Conservation (phyloP, 768 basidiomycete species). For the Amanita rubescens region DNA sequence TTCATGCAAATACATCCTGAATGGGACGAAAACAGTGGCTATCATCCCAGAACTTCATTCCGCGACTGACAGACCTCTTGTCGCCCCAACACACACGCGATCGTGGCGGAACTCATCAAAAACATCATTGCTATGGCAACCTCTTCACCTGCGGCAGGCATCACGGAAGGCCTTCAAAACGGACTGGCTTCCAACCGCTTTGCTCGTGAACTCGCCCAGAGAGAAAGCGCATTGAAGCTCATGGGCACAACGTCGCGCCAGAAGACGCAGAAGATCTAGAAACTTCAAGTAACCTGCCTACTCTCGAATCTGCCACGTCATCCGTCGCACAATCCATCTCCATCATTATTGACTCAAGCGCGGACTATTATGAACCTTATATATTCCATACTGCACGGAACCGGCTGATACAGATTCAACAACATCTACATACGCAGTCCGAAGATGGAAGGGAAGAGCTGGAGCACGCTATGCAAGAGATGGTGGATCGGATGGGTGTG, state of each 20-base stretch:
- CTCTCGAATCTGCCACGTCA: slow-evolving; percentile 49
- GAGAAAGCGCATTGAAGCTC: too few species aligned
- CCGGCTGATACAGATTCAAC: slow-evolving; percentile 81
- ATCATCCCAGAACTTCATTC: too few species aligned
- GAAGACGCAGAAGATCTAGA: slow-evolving; percentile 15
- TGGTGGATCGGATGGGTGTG: too few species aligned
- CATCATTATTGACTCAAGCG: slow-evolving; percentile 90
- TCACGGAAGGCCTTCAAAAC: slow-evolving; percentile 69
- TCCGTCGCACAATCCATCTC: slow-evolving; percentile 85
- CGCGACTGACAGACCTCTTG: slow-evolving; percentile 71
- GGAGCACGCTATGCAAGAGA: too few species aligned
- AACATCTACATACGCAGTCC: too few species aligned
- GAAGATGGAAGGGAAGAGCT: too few species aligned
- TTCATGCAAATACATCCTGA: slow-evolving; percentile 12
- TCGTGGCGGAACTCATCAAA: too few species aligned
- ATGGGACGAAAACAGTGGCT: slow-evolving; percentile 60
- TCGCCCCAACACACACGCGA: slow-evolving; percentile 70
- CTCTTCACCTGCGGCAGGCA: slow-evolving; percentile 70
- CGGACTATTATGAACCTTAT: slow-evolving; percentile 97
- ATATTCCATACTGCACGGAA: slow-evolving; percentile 91
- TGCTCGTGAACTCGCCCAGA: too few species aligned
- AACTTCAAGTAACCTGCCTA: slow-evolving; percentile 19
- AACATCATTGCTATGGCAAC: slow-evolving; percentile 92
- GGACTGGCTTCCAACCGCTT: too few species aligned
- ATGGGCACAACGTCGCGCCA: too few species aligned